Evolutionary conservation across 1,284 basidiomycete species (phyloP).

Genomic region (Ustilago nuda): DNA sequence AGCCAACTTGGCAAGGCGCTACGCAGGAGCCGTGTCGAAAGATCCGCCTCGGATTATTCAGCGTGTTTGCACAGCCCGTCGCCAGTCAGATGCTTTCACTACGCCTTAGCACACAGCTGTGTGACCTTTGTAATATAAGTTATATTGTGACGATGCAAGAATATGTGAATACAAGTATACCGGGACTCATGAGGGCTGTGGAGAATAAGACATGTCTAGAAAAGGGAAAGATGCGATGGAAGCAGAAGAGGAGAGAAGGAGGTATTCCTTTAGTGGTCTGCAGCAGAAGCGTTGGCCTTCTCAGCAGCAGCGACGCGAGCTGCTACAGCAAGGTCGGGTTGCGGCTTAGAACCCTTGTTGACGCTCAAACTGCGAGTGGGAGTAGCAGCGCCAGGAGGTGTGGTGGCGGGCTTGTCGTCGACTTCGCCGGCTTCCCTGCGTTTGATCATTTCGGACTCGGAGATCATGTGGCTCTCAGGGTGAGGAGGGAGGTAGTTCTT

Average conservation of each 20-base stretch:
- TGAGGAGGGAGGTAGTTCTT: constrained; percentile 73
- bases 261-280: constrained; percentile 15
- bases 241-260: neutral
- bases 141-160: constrained; percentile 27
- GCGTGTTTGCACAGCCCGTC: neutral
- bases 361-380: constrained; percentile 46
- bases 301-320: constrained; percentile 49
- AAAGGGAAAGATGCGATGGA: constrained; percentile 9
- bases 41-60: neutral
- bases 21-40: neutral
- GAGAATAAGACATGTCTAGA: constrained; percentile 14
- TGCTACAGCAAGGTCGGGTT: constrained; percentile 40
- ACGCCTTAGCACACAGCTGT: neutral
- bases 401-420: constrained; percentile 51
- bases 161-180: constrained; percentile 24
- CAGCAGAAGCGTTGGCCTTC: constrained; percentile 39
- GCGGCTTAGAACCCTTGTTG: constrained; percentile 25
- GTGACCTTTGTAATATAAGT: constrained; percentile 10
- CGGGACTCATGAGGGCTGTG: constrained; percentile 15
- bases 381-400: constrained; percentile 52
- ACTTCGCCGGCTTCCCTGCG: constrained; percentile 44
- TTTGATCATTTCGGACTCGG: constrained; percentile 53
- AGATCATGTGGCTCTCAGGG: constrained; percentile 69
- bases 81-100: neutral
- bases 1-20: neutral